Conservation (phyloP, 805 yeast genomes). For the Lipomyces anomalus region DNA sequence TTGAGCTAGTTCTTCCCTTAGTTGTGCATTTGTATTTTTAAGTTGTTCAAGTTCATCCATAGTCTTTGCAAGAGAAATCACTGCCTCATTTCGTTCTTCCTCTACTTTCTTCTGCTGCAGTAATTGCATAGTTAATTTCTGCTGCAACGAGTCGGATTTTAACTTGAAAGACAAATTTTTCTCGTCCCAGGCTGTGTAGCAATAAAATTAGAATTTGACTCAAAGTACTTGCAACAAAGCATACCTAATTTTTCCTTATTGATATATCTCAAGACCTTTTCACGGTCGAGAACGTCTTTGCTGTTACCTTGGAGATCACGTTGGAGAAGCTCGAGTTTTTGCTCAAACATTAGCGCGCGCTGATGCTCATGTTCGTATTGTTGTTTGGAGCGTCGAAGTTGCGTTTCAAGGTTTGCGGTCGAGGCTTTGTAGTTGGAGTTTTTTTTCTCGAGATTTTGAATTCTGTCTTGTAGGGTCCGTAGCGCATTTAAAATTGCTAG, state of each 20-base stretch:
- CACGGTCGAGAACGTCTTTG: background rate
- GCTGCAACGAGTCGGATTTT: conserved; percentile 11
- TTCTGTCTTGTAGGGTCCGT: conserved; percentile 15
- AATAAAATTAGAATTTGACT: too few relatives aligned
- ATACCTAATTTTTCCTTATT: conserved; percentile 8
- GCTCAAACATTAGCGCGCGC: conserved; percentile 8
- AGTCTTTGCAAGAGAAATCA: conserved; percentile 5
- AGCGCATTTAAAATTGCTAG: conserved; percentile 18
- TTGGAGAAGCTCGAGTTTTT: conserved; percentile 11
- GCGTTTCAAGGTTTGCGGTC: conserved; percentile 8
- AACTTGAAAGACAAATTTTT: conserved; percentile 7
- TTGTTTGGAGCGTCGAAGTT: background rate
- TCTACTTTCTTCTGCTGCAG: conserved; percentile 6
- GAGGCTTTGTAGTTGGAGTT: conserved; percentile 10
- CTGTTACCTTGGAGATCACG: conserved; percentile 3
- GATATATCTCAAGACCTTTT: conserved; percentile 9
- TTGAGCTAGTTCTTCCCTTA: background rate
- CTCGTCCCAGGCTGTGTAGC: conserved; percentile 11
- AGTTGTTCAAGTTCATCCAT: conserved; percentile 5
- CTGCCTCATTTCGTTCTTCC: conserved; percentile 16
- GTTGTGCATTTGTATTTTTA: conserved; percentile 4
- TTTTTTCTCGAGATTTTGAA: conserved; percentile 15
- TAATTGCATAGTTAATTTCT: conserved; percentile 7
- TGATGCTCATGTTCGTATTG: conserved; percentile 5
- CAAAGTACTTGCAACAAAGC: too few relatives aligned